A percentile compares a stretch with the other conserved stretches of the same genome.
Evolutionary conservation across 495 filamentous ascomycete species (phyloP).

Genomic region (Podospora australis): DNA sequence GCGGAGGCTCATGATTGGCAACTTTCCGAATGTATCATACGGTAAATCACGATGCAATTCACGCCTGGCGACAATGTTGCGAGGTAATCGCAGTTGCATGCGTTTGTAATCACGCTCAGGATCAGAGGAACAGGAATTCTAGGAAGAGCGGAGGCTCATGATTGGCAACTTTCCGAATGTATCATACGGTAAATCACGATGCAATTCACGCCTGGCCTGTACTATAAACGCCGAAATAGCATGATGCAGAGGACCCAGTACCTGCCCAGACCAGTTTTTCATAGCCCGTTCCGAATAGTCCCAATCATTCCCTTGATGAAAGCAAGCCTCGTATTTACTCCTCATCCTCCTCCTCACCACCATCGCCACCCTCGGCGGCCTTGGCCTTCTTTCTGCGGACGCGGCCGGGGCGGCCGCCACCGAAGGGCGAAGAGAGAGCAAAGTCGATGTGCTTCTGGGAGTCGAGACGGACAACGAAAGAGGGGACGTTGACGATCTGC

Average conservation of each 20-base stretch:
- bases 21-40: constrained; percentile 14
- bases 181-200: constrained; percentile 20
- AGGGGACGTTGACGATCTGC: constrained; percentile 99
- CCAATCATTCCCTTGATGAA: constrained; percentile 21
- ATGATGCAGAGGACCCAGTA: constrained; percentile 25
- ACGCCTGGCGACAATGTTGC: too few species aligned
- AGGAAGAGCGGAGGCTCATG: constrained; percentile 3
- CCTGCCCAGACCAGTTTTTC: constrained; percentile 31
- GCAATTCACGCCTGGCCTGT: constrained; percentile 26
- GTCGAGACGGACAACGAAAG: constrained; percentile 98
- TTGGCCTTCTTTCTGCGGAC: constrained; percentile 98
- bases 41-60: constrained; percentile 26
- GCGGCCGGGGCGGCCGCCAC: constrained; percentile 93
- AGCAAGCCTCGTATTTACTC: constrained; percentile 47
- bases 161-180: constrained; percentile 13
- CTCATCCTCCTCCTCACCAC: constrained; percentile 82
- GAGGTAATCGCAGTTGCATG: too few species aligned
- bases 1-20: constrained; percentile 9
- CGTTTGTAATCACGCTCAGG: neutral
- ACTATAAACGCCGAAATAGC: constrained; percentile 30
- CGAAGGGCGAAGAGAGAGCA: constrained; percentile 91
- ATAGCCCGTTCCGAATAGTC: constrained; percentile 31
- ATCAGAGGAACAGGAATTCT: neutral
- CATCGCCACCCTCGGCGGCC: constrained; percentile 86
- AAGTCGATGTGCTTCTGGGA: constrained; percentile 99